Conservation (phyloP, 2,329 filamentous ascomycete genomes). For the Orbilia brochopaga region DNA sequence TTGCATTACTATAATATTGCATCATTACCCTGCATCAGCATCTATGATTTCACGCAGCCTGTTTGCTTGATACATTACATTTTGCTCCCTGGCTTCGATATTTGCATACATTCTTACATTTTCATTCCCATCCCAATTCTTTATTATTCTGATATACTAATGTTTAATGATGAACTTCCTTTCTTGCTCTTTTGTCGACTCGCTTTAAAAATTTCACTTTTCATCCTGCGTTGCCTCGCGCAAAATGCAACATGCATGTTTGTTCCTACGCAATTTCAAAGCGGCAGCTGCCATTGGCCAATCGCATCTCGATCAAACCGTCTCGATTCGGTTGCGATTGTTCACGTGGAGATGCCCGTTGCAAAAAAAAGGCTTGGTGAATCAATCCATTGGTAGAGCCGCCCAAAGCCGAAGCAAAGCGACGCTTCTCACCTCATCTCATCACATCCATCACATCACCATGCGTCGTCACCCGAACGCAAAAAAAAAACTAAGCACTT, state of each 20-base stretch:
- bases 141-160: too few relatives aligned
- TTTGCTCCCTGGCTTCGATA: too few relatives aligned
- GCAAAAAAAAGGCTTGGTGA: not conserved
- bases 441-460: slow-evolving; percentile 35
- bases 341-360: slow-evolving; percentile 30
- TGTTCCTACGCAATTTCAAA: slow-evolving; percentile 6
- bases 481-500: slow-evolving; percentile 10
- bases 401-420: slow-evolving; percentile 49
- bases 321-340: slow-evolving; percentile 4
- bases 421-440: slow-evolving; percentile 39
- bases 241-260: not conserved
- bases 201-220: too few relatives aligned
- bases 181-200: too few relatives aligned
- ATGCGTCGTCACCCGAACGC: slow-evolving; percentile 6
- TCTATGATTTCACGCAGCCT: too few relatives aligned
- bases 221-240: not conserved
- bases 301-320: slow-evolving; percentile 5
- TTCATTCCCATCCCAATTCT: too few relatives aligned
- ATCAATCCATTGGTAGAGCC: not conserved
- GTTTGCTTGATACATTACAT: too few relatives aligned
- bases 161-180: too few relatives aligned
- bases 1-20: too few relatives aligned
- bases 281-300: slow-evolving; percentile 19
- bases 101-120: too few relatives aligned
- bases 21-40: too few relatives aligned